Evolutionary conservation across 2,329 filamentous ascomycete genomes (phyloP), one percentile per base, ranked within the genome.

Genomic region (Ophiostoma tasmaniense): DNA sequence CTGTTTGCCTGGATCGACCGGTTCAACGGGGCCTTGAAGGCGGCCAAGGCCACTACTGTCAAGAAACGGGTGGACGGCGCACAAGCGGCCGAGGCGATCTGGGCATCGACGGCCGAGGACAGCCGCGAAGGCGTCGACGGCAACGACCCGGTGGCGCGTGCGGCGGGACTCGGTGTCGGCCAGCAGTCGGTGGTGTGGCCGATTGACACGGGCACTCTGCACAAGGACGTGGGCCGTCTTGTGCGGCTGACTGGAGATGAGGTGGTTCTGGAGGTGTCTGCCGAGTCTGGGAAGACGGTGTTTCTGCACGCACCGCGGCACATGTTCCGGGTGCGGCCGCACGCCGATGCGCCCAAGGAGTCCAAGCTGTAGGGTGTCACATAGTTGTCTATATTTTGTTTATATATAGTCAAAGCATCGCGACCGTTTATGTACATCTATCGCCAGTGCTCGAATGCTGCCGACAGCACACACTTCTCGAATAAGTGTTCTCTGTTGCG

Each of bases 1-100:
- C 83, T 87, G 0, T 89, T 85, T 74, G 83, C 84, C 1, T 92
- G 88, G 87, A 81, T 90, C 22, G 76, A 79, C 61, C 81, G 89
- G n/a, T 91, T 91, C 77, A 78, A 83, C 67, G 33, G 33, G 1
- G 75, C 74, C 20, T 5, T 33, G 3, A 33, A 33, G 33, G 80
- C 80, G 1, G 74, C 87, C 1, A 77, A 79, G 5, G 76, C 76
- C 7, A 82, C 83, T 13, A 17, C 64, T 2, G 10, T 14, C 2
- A 39, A 39, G 0, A 28, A 72, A 1, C 80, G 75, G 1, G 71
- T 89, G 39, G 79, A 81, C 7, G 87, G 88, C 4, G 80, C 80
- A 59, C 82, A 87, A 73, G 87, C 87, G 2, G 80, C 82, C 33
- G 74, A 77, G 61, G 73, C 78, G 33, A 81, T 90, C 59, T 74